Conservation (phyloP, 495 filamentous ascomycete genomes). For the Aspergillus baeticus region DNA sequence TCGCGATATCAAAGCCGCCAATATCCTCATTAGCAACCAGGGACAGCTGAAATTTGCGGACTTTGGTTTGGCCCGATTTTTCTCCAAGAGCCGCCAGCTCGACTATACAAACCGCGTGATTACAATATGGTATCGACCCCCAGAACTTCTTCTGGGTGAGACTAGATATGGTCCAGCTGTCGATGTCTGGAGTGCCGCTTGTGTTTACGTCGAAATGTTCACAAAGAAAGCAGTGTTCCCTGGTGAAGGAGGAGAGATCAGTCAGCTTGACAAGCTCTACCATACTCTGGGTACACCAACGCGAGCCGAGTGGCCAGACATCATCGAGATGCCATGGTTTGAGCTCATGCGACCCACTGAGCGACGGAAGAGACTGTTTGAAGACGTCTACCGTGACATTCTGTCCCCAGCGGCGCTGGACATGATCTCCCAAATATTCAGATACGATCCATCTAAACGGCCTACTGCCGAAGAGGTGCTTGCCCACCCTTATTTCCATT, state of each 20-base stretch:
- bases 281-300: slow-evolving; percentile 89
- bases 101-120: slow-evolving; percentile 99
- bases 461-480: slow-evolving; percentile 85
- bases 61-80: slow-evolving; percentile 97
- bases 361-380: slow-evolving; percentile 74
- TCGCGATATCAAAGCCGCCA: slow-evolving; percentile 92
- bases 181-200: slow-evolving; percentile 97
- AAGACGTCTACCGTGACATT: slow-evolving; percentile 72
- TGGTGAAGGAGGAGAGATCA: slow-evolving; percentile 90
- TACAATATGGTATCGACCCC: slow-evolving; percentile 91
- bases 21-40: slow-evolving; percentile 87
- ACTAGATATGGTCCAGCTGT: slow-evolving; percentile 93
- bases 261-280: slow-evolving; percentile 94
- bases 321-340: slow-evolving; percentile 95
- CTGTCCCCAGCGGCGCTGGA: slow-evolving; percentile 79
- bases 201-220: slow-evolving; percentile 96
- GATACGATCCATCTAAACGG: slow-evolving; percentile 81
- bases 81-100: slow-evolving; percentile 85
- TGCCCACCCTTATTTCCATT: slow-evolving; percentile 83
- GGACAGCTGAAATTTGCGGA: slow-evolving; percentile 92
- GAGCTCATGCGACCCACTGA: slow-evolving; percentile 79
- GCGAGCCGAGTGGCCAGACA: slow-evolving; percentile 76
- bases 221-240: slow-evolving; percentile 93
- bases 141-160: slow-evolving; percentile 90
- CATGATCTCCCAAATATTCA: slow-evolving; percentile 76